Percentiles rank a stretch among this genome's conserved stretches.
phyloP scores from a whole-genome alignment of 202 grass and related monocot species.

The Setaria italica region DNA sequence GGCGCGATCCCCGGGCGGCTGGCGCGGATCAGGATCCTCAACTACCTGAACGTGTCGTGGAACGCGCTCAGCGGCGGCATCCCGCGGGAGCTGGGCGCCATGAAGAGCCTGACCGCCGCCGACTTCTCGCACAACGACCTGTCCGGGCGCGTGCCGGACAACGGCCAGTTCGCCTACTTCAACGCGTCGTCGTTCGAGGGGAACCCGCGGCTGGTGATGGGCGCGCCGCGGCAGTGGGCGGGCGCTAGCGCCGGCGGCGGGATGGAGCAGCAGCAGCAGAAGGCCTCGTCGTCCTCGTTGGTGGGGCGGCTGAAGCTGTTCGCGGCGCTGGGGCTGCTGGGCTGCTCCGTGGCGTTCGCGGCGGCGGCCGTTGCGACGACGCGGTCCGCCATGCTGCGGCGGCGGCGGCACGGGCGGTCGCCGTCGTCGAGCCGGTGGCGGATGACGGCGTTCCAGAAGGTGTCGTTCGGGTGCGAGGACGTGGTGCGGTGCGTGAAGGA shows the following conservation, averaged over 20 bases:
- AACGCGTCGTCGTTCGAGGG: conserved; percentile 71
- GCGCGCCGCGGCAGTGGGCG: conserved; percentile 6
- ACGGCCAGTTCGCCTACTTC: conserved; percentile 82
- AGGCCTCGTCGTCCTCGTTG: neutral
- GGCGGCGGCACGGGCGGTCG: conserved; percentile 40
- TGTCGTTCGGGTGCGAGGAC: conserved; percentile 77
- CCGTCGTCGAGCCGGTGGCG: conserved; percentile 49
- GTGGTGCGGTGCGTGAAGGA: conserved; percentile 84
- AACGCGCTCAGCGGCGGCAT: conserved; percentile 65
- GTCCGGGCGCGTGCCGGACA: conserved; percentile 66
- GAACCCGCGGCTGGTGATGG: conserved; percentile 59
- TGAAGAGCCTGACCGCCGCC: conserved; percentile 79
- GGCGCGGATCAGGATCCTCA: conserved; percentile 66
- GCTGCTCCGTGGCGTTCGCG: conserved; percentile 74
- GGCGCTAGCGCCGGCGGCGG: neutral
- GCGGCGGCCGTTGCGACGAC: conserved; percentile 61
- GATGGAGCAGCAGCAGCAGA: neutral
- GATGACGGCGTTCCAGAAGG: conserved; percentile 88
- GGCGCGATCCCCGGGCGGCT: conserved; percentile 60
- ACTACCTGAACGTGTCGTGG: conserved; percentile 90
- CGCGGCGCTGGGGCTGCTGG: conserved; percentile 72
- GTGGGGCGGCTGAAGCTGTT: conserved; percentile 53
- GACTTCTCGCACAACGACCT: conserved; percentile 91
- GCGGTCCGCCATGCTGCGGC: conserved; percentile 59
- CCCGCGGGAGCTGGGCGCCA: conserved; percentile 73